phyloP scores from a whole-genome alignment of 2,329 filamentous ascomycete genomes.

The Geoglossum cookeanum region DNA sequence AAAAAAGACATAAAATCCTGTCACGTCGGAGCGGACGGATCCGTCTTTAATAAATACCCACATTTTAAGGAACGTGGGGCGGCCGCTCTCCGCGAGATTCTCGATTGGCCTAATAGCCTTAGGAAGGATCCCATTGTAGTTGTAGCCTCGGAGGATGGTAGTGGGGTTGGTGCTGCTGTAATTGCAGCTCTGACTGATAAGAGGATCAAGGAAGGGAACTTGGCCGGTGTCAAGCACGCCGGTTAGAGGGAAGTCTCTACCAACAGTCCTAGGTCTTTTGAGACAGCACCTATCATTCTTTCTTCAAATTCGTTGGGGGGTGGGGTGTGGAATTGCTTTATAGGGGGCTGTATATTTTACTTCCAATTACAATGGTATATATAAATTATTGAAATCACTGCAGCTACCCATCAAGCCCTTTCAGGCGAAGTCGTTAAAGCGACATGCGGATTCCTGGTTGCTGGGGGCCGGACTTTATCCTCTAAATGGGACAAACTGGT shows the following conservation, averaged over 20 bases:
- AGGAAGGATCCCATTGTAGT: slow-evolving; percentile 78
- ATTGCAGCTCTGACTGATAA: slow-evolving; percentile 60
- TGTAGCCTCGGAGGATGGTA: slow-evolving; percentile 81
- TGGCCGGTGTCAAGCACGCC: slow-evolving; percentile 35
- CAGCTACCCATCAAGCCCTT: no score
- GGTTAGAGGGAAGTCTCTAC: neutral
- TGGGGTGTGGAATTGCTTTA: no score
- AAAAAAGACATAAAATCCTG: slow-evolving; percentile 81
- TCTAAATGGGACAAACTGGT: no score
- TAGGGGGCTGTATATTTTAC: no score
- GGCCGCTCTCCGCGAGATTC: slow-evolving; percentile 75
- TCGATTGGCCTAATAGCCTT: slow-evolving; percentile 60
- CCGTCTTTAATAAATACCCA: slow-evolving; percentile 98
- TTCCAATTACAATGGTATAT: no score
- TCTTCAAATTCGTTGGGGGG: no score
- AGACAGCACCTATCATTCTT: no score
- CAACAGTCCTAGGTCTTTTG: neutral
- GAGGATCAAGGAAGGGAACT: slow-evolving; percentile 38
- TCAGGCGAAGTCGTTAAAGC: no score
- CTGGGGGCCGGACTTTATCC: no score
- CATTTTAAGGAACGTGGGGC: slow-evolving; percentile 92
- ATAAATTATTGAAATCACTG: no score
- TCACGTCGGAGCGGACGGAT: slow-evolving; percentile 92
- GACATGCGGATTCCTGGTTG: no score
- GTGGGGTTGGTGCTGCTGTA: slow-evolving; percentile 86